Percentiles rank a stretch among this genome's conserved stretches.
Conservation (phyloP, 2,329 filamentous ascomycete species). For the Aspergillus chevalieri region DNA sequence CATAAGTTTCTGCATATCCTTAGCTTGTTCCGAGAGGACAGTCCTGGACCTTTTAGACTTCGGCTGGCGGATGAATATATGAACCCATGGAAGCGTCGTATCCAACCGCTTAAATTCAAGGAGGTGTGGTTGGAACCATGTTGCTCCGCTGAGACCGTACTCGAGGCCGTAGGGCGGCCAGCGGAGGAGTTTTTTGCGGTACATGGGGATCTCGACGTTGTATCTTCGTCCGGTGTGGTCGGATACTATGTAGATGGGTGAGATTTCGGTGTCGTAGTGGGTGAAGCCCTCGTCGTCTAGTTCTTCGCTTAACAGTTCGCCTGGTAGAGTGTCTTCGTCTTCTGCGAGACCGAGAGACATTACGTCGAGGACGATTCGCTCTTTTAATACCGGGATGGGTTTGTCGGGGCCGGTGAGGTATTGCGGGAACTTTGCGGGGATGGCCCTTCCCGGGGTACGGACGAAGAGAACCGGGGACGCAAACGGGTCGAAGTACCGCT, state of each 20-base stretch:
- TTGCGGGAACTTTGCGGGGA: constrained; percentile 27
- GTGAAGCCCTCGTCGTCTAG: background rate
- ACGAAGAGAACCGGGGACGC: constrained; percentile 40
- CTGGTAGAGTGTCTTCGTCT: background rate
- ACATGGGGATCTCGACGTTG: constrained; percentile 14
- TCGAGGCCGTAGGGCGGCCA: constrained; percentile 37
- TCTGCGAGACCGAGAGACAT: background rate
- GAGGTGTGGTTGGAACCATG: constrained; percentile 4
- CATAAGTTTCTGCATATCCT: constrained; percentile 38
- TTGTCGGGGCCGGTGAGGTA: constrained; percentile 30
- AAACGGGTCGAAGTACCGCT: constrained; percentile 39
- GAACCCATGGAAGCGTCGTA: constrained; percentile 28
- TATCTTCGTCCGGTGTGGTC: no score
- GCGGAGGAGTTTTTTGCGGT: constrained; percentile 30
- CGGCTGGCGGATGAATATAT: constrained; percentile 15
- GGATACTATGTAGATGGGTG: no score
- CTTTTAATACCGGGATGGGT: constrained; percentile 25
- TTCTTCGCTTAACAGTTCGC: background rate
- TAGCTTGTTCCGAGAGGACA: constrained; percentile 31
- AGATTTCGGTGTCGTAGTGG: no score
- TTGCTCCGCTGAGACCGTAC: constrained; percentile 19
- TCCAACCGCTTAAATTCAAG: constrained; percentile 17
- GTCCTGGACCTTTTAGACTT: constrained; percentile 5
- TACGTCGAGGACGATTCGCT: background rate
- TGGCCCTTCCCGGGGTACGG: constrained; percentile 35